Base-by-base conservation (phyloP, 1,284 basidiomycete species). In the Heterobasidion occidentale region DNA sequence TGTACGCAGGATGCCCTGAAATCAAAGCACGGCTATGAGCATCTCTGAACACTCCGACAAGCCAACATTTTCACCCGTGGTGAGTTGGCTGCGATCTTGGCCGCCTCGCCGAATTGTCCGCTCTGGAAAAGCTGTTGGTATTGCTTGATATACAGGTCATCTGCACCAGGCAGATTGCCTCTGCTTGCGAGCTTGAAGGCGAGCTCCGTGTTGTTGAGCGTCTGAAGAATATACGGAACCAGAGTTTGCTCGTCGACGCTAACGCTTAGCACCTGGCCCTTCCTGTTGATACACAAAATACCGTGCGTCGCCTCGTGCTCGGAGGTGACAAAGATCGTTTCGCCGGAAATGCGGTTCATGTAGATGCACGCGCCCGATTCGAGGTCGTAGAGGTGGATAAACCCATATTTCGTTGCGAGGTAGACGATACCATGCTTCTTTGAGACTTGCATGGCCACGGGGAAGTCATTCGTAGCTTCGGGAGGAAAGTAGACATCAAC, bases 281-380 rank as follows among this genome's bases (percentile, higher is more conserved):
- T 98, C 80, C 96, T 92, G 83, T 99, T 99, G 68, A 99, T 94
- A 64, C 96, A 97, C 63, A 99, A 94, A 72, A 99, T 97, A 76
- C 97, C 97, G 69, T 94, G 86, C 12, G 88, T 88, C 34, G 87
- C 83, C 72, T 98, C 95, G 71, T 98, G 94, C 67, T 98, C 94
- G 17, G 95, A 92, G 7, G 97, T 98, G 53, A 98, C 95, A 72
- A 99, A 99, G 71, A 99, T 98, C 51, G 97, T 99, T 76, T 99
- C 97, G 49, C 97, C 96, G 52, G 94, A 97, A 71, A 99, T 99
- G 62, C 97, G 91, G 82, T 99, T 99, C 97, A 99, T 99, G 81
- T 99, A 99, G 65, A 99, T 88, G 77, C 97, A 99, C 54, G 94
- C 90, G 59, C 96, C 97, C n/a, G 91, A 86, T 74, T 99, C 97